A percentile compares a stretch with the other conserved stretches of the same genome.
phyloP scores from a whole-genome alignment of 2,329 filamentous ascomycete species.

The Parastagonospora avenae region DNA sequence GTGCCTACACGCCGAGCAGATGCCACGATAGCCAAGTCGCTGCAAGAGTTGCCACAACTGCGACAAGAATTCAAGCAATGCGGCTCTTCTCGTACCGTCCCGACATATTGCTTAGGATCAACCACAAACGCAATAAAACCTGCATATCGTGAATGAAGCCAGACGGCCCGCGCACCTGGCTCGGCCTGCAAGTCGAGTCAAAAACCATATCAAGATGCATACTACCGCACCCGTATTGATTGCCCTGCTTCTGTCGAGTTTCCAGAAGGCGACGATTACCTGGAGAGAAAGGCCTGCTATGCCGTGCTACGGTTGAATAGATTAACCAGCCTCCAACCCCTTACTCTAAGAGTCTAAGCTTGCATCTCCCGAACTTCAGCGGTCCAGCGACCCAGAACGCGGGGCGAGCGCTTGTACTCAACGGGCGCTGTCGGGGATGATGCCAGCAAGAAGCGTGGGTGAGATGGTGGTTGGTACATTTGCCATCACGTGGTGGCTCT shows the following conservation, averaged over 20 bases:
- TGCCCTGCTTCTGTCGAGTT: slow-evolving; percentile 8
- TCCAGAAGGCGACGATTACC: slow-evolving; percentile 15
- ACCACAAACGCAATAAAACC: background rate
- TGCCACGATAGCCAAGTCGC: slow-evolving; percentile 7
- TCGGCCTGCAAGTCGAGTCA: background rate
- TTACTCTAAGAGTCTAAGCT: slow-evolving; percentile 19
- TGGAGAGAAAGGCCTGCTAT: background rate
- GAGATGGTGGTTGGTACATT: background rate
- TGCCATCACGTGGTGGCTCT: background rate
- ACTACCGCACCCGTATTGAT: slow-evolving; percentile 1
- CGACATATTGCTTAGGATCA: background rate
- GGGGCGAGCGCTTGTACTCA: slow-evolving; percentile 6
- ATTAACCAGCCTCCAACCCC: slow-evolving; percentile 21
- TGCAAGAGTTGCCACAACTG: background rate
- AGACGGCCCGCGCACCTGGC: background rate
- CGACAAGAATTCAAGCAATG: slow-evolving; percentile 7
- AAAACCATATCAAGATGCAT: background rate
- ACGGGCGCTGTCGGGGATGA: background rate
- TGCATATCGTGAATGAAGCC: background rate
- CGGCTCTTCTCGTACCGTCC: slow-evolving; percentile 1
- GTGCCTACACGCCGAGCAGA: slow-evolving; percentile 4
- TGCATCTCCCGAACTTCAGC: background rate
- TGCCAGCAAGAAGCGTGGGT: background rate
- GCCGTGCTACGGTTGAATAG: slow-evolving; percentile 22
- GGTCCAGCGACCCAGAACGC: slow-evolving; percentile 9